These are phyloP conservation scores for Coffea canephora DNA, from an alignment of 257 asterid genomes.

Conservation along the genomic window DNA sequence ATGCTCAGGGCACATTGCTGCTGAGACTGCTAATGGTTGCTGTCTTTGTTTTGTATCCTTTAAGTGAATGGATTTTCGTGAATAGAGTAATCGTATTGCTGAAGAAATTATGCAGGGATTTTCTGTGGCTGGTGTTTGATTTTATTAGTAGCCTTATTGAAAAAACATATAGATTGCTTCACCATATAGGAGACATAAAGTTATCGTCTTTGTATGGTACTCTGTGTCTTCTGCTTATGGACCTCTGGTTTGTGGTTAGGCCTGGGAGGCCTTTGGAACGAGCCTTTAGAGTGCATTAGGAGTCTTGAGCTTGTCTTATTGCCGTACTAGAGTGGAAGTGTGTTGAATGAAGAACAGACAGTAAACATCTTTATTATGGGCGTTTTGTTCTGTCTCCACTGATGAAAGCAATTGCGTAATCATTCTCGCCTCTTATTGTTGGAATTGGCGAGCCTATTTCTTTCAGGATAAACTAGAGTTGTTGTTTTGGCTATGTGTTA, in stretches of 20 bases:
- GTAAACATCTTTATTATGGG: no score
- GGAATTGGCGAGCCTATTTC: no score
- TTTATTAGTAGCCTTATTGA: not conserved
- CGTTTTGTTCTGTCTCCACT: no score
- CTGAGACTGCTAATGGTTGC: constrained; percentile 35
- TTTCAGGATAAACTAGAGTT: no score
- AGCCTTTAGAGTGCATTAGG: no score
- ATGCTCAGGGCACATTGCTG: constrained; percentile 42
- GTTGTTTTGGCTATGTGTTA: not conserved
- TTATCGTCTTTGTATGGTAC: no score
- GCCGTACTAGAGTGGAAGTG: no score
- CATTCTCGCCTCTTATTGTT: no score
- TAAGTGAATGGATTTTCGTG: not conserved
- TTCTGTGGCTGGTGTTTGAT: not conserved
- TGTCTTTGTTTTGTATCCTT: constrained; percentile 37
- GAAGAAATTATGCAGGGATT: not conserved
- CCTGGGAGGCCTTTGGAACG: no score
- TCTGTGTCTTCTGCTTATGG: not conserved
- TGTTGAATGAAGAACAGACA: no score
- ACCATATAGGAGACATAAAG: not conserved
- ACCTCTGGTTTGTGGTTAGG: not conserved
- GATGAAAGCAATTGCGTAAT: no score
- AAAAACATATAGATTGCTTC: not conserved
- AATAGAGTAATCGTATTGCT: not conserved
- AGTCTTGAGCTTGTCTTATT: no score